phyloP scores from a whole-genome alignment of 371 early-diverging fungal species.

The Rhizopus stolonifer region DNA sequence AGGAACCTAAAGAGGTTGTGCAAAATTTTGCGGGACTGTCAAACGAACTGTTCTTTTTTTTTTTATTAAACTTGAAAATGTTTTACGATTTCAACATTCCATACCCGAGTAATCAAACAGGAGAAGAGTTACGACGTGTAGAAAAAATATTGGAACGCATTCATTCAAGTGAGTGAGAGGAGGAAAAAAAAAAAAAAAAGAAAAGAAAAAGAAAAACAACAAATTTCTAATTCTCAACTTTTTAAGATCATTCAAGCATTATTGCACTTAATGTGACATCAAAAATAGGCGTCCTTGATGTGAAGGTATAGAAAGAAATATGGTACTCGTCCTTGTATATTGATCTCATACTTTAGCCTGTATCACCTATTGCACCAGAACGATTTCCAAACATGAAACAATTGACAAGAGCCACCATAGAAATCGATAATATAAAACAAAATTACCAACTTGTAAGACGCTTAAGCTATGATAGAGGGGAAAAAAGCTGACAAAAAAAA shows the following conservation, averaged over 20 bases:
- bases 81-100: constrained; percentile 67
- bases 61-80: constrained; percentile 30
- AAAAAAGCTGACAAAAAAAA: no score
- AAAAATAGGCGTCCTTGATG: constrained; percentile 50
- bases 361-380: constrained; percentile 43
- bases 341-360: constrained; percentile 34
- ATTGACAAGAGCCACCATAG: constrained; percentile 61
- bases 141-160: constrained; percentile 44
- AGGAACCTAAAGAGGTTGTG: no score
- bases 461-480: not conserved
- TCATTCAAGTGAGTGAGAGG: constrained; percentile 35
- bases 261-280: constrained; percentile 73
- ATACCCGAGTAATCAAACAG: constrained; percentile 32
- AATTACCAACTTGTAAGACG: constrained; percentile 66
- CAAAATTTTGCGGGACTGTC: not conserved
- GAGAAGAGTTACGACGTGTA: constrained; percentile 32
- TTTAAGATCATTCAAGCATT: constrained; percentile 31
- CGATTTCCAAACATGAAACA: constrained; percentile 46
- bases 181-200: not conserved
- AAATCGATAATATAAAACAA: constrained; percentile 58
- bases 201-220: no score
- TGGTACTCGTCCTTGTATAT: not conserved
- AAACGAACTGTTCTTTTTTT: not conserved
- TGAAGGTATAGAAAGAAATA: constrained; percentile 44
- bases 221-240: no score